Percentiles rank a stretch among this genome's conserved stretches.
phyloP scores from a whole-genome alignment of 805 yeast species.

The Sungouiozyma intestinalis region DNA sequence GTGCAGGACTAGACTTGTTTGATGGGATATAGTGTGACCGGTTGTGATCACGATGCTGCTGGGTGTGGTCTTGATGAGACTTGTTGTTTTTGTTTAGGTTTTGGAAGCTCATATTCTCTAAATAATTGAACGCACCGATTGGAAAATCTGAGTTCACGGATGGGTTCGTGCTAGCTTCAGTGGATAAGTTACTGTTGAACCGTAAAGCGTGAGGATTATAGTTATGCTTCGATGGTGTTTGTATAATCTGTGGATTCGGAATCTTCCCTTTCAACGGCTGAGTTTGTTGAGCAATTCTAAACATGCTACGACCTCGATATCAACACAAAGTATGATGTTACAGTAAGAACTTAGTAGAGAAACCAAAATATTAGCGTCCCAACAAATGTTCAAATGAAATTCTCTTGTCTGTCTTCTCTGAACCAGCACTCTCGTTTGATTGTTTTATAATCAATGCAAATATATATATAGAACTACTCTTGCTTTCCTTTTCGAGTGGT shows the following conservation, averaged over 20 bases:
- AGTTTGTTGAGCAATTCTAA: constrained; percentile 27
- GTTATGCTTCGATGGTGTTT: constrained; percentile 29
- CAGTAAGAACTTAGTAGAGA: too few relatives aligned
- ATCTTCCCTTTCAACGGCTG: constrained; percentile 30
- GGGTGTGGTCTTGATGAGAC: constrained; percentile 4
- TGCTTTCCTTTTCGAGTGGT: too few relatives aligned
- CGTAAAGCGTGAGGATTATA: constrained; percentile 29
- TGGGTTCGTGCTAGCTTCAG: constrained; percentile 13
- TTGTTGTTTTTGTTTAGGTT: constrained; percentile 3
- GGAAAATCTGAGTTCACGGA: neutral
- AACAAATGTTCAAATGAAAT: too few relatives aligned
- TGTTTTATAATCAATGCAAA: too few relatives aligned
- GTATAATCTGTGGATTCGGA: constrained; percentile 30
- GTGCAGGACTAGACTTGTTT: neutral
- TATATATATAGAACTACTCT: too few relatives aligned
- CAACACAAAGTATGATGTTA: too few relatives aligned
- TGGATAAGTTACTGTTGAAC: constrained; percentile 28
- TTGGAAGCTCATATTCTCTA: neutral
- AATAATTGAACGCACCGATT: neutral
- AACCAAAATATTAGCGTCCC: too few relatives aligned
- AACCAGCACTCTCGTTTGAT: too few relatives aligned
- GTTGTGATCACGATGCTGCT: constrained; percentile 11
- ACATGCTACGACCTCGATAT: constrained; percentile 11
- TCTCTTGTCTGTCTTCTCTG: too few relatives aligned
- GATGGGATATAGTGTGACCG: constrained; percentile 2